Evolutionary conservation across 2,329 filamentous ascomycete genomes (phyloP).

Genomic region (Hortaea werneckii): DNA sequence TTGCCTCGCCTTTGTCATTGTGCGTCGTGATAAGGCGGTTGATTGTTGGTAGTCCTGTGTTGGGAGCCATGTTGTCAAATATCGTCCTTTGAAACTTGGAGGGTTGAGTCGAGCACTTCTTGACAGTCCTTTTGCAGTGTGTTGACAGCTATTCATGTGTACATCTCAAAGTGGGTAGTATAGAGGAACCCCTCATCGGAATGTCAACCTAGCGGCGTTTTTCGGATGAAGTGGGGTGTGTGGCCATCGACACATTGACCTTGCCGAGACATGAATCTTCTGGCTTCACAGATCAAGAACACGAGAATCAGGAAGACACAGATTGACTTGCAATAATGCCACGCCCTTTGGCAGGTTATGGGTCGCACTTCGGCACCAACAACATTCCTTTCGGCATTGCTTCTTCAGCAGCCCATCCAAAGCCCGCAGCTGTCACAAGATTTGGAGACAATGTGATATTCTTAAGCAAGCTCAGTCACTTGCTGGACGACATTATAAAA

Average conservation of each 20-base stretch:
- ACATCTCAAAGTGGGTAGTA: too few species aligned
- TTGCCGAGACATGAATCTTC: too few species aligned
- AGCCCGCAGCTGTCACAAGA: conserved; percentile 41
- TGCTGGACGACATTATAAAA: conserved; percentile 2
- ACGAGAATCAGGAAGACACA: too few species aligned
- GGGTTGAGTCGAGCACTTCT: too few species aligned
- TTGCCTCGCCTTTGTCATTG: conserved; percentile 20
- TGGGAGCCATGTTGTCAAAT: background rate
- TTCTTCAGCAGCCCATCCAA: conserved; percentile 29
- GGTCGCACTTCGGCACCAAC: conserved; percentile 38
- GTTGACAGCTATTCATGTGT: too few species aligned
- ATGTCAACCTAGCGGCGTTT: background rate
- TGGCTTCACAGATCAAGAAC: too few species aligned
- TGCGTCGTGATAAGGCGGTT: conserved; percentile 19
- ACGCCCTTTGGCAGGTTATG: conserved; percentile 11
- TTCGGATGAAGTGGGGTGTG: background rate
- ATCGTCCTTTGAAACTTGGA: too few species aligned
- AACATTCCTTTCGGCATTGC: conserved; percentile 48
- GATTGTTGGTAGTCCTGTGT: background rate
- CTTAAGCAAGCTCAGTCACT: conserved; percentile 22
- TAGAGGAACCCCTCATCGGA: too few species aligned
- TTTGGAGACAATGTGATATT: conserved; percentile 44
- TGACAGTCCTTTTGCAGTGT: too few species aligned
- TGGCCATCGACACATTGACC: background rate
- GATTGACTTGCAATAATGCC: conserved; percentile 9